Base-by-base conservation (phyloP, 768 basidiomycete genomes). In the Leucogyrophana mollusca region DNA sequence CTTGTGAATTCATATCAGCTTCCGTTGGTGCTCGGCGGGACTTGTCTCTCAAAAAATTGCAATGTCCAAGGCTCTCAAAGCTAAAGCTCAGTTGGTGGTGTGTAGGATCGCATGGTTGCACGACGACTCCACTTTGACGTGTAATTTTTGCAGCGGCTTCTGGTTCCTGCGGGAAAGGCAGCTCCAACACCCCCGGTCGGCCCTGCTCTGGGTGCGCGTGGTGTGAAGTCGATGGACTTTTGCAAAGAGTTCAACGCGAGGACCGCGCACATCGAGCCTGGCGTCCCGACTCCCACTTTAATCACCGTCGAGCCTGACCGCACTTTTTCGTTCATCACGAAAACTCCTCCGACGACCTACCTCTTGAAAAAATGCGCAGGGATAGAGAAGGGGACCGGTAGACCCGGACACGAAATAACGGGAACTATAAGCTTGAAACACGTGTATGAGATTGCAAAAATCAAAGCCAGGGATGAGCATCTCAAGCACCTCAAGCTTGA, bases 191-290 rank as follows among this genome's bases (percentile, higher is more conserved):
- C 95, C 46, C 95, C 95, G 8, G 88, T 99, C 42, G 95, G 95
- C 60, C 95, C 95, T 45, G 95, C 94, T 24, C 81, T 99, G 43
- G 96, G 96, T 73, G 95, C 96, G 53, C 84, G 92, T 60, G 96
- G 96, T 57, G 94, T 99, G 56, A 97, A 96, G 71, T 93, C 94
- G 21, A 98, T 98, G 89, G 96, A 99, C 72, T 99, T 99, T 64
- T 96, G 94, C 77, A 99, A 97, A 67, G 94, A 98, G 66, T 99
- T 98, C 73, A 99, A 99, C 62, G 94, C 95, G n/a, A 85, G 86
- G 53, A 97, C 95, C 16, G 86, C 90, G 24, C 86, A 91, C 64
- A 78, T 95, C 30, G 79, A 83, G 51, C 83, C 86, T 14, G 91
- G 91, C 27, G 80, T 88, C 9, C 95, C 96, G 6, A 80, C 82